A percentile compares a stretch with the other conserved stretches of the same genome.
Evolutionary conservation across 192 early-diverging fungal species (phyloP).

Genomic region (Coemansia sp.): DNA sequence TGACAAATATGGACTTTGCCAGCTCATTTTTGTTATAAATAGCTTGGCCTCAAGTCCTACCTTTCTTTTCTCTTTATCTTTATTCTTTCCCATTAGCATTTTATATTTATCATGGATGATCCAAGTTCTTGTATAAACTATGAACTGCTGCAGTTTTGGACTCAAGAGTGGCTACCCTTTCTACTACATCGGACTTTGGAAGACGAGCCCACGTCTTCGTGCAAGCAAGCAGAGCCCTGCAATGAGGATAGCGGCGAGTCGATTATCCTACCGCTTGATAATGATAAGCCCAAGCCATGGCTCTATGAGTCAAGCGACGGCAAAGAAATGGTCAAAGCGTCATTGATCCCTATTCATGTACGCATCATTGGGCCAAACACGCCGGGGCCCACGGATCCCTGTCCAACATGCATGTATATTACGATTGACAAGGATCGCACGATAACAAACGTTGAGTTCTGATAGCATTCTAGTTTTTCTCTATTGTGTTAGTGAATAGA

Average conservation of each 20-base stretch:
- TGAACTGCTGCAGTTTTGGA: conserved; percentile 14
- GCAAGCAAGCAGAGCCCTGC: neutral
- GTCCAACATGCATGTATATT: conserved; percentile 29
- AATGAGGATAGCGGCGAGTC: too few relatives aligned
- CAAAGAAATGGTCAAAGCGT: conserved; percentile 13
- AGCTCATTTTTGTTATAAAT: neutral
- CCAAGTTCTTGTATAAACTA: conserved; percentile 1
- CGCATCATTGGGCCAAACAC: conserved; percentile 28
- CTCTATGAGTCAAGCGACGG: neutral
- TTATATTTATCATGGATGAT: neutral
- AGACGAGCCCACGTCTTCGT: conserved; percentile 2
- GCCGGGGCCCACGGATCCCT: conserved; percentile 33
- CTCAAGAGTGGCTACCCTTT: conserved; percentile 9
- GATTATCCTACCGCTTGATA: too few relatives aligned
- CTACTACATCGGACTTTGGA: conserved; percentile 16
- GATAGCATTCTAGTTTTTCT: conserved; percentile 2
- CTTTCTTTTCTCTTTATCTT: neutral
- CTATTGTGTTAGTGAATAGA: too few relatives aligned
- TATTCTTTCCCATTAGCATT: neutral
- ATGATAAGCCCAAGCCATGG: neutral
- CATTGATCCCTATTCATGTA: conserved; percentile 24
- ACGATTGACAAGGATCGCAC: conserved; percentile 13
- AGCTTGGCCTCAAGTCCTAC: neutral
- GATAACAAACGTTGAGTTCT: conserved; percentile 19
- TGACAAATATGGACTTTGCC: neutral